Evolutionary conservation across 208 protist species (phyloP).

Genomic region (Porcisia hertigi): DNA sequence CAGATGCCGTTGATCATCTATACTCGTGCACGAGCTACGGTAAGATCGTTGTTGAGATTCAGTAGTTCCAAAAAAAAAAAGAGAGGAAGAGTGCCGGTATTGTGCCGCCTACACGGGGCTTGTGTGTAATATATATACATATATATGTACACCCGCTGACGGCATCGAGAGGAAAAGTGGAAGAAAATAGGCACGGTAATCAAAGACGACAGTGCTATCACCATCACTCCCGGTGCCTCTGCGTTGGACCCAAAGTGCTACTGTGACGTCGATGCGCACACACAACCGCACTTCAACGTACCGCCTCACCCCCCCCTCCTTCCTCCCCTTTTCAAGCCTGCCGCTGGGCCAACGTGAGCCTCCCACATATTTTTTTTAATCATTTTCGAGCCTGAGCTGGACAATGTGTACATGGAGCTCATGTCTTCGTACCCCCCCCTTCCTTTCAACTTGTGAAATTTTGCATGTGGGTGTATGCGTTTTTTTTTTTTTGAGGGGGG

Average conservation of each 20-base stretch:
- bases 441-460: background rate
- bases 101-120: background rate
- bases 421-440: background rate
- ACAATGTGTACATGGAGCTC: background rate
- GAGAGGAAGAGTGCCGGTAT: background rate
- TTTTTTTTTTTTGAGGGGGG: no score
- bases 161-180: background rate
- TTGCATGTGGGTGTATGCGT: no score
- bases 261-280: background rate
- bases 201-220: background rate
- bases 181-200: background rate
- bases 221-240: background rate
- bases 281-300: background rate
- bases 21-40: constrained; percentile 67
- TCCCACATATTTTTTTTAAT: constrained; percentile 5
- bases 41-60: constrained; percentile 43
- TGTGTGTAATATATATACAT: background rate
- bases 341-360: background rate
- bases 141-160: background rate
- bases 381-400: background rate
- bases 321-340: background rate
- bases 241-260: background rate
- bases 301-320: background rate
- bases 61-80: constrained; percentile 4
- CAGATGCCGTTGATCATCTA: constrained; percentile 75